Percentiles rank a stretch among this genome's conserved stretches.
Conservation (phyloP, 2,329 filamentous ascomycete species). For the Hypomyces perniciosus region DNA sequence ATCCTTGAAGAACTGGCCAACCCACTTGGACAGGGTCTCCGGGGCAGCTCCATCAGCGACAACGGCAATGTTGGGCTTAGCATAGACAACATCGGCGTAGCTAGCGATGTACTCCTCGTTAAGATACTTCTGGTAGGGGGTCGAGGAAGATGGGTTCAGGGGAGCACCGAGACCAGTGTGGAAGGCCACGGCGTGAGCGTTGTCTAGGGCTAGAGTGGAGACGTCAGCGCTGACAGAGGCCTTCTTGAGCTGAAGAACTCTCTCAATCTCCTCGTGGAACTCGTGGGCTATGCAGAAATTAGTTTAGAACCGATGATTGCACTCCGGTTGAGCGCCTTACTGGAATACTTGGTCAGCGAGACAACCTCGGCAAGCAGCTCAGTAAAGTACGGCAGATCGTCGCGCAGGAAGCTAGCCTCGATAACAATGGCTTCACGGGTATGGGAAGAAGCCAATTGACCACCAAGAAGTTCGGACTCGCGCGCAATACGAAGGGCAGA, state of each 20-base stretch:
- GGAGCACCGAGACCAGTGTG: slow-evolving; percentile 84
- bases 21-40: slow-evolving; percentile 77
- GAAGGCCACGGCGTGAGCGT: slow-evolving; percentile 81
- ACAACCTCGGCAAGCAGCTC: slow-evolving; percentile 92
- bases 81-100: slow-evolving; percentile 74
- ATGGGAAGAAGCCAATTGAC: slow-evolving; percentile 80
- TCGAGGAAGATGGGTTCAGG: slow-evolving; percentile 64
- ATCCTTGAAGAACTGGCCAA: slow-evolving; percentile 82
- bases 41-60: slow-evolving; percentile 83
- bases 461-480: slow-evolving; percentile 92
- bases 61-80: slow-evolving; percentile 85
- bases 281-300: slow-evolving; percentile 61
- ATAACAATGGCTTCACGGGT: slow-evolving; percentile 89
- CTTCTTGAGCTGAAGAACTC: slow-evolving; percentile 72
- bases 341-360: slow-evolving; percentile 77
- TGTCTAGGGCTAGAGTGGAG: slow-evolving; percentile 69
- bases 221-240: slow-evolving; percentile 60
- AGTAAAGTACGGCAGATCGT: slow-evolving; percentile 95
- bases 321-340: slow-evolving; percentile 40
- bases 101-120: slow-evolving; percentile 66
- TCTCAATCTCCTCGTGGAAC: slow-evolving; percentile 80
- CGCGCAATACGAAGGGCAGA: slow-evolving; percentile 88
- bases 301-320: slow-evolving; percentile 9
- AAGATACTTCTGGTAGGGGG: slow-evolving; percentile 73
- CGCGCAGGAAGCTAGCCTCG: slow-evolving; percentile 88